Evolutionary conservation across 495 filamentous ascomycete species (phyloP).

Genomic region (Neurospora africana): DNA sequence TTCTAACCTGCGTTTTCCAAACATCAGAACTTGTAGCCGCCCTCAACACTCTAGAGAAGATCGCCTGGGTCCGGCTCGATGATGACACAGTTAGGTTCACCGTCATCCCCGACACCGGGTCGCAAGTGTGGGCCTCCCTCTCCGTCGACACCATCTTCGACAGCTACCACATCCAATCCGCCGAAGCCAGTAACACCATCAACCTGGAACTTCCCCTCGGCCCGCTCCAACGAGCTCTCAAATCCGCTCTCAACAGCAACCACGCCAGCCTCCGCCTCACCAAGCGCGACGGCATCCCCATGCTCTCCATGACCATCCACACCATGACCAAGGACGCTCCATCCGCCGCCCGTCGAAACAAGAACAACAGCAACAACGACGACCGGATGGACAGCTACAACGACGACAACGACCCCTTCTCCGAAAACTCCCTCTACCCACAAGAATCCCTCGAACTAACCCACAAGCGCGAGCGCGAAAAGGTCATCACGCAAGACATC

Average conservation of each 20-base stretch:
- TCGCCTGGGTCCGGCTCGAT: slow-evolving; percentile 88
- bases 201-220: slow-evolving; percentile 87
- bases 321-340: slow-evolving; percentile 39
- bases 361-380: slow-evolving; percentile 15
- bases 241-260: slow-evolving; percentile 65
- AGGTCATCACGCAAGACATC: slow-evolving; percentile 88
- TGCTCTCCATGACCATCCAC: slow-evolving; percentile 77
- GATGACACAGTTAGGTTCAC: slow-evolving; percentile 83
- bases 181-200: slow-evolving; percentile 68
- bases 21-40: slow-evolving; percentile 69
- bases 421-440: slow-evolving; percentile 26
- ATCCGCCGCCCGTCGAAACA: slow-evolving; percentile 9
- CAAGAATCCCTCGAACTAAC: slow-evolving; percentile 40
- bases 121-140: slow-evolving; percentile 85
- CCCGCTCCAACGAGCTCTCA: slow-evolving; percentile 73
- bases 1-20: slow-evolving; percentile 3
- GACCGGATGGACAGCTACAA: slow-evolving; percentile 10
- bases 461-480: slow-evolving; percentile 56
- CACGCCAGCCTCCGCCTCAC: slow-evolving; percentile 79
- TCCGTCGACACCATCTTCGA: slow-evolving; percentile 77
- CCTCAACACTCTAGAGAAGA: slow-evolving; percentile 74
- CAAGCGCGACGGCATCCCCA: slow-evolving; percentile 76
- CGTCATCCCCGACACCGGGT: slow-evolving; percentile 83
- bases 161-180: slow-evolving; percentile 76
- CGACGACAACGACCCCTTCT: slow-evolving; percentile 27